Conservation (phyloP, 208 protist genomes). For the Crithidia mellificae region DNA sequence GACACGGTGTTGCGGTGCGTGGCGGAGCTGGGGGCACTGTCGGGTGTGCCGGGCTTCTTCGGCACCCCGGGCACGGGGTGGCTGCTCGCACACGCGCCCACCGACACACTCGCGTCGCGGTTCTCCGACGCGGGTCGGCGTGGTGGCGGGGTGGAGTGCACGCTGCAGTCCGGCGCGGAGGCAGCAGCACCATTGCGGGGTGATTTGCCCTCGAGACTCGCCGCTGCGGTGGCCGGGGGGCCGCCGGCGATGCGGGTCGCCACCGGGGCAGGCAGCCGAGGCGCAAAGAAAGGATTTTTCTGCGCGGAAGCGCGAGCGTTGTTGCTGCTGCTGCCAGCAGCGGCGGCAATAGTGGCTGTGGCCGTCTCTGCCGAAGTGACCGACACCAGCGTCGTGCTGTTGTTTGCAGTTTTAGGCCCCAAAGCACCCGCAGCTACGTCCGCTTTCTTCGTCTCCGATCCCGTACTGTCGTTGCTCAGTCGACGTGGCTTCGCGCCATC, state of each 20-base stretch:
- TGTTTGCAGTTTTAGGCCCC: no score
- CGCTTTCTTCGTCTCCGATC: not conserved
- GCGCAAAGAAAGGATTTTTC: not conserved
- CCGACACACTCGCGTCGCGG: not conserved
- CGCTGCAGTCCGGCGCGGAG: not conserved
- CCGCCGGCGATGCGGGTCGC: not conserved
- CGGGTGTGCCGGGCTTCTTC: not conserved
- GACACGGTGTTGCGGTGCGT: not conserved
- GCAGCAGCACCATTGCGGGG: no score
- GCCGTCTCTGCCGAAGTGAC: no score
- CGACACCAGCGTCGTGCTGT: not conserved
- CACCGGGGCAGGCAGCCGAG: not conserved
- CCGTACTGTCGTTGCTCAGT: not conserved
- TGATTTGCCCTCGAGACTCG: no score
- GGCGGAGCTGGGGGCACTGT: not conserved
- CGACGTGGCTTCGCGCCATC: not conserved
- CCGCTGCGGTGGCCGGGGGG: not conserved
- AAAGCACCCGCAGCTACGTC: not conserved
- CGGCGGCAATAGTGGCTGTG: no score
- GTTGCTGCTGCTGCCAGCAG: no score
- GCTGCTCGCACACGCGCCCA: not conserved
- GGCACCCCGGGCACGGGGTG: not conserved
- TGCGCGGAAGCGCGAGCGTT: no score
- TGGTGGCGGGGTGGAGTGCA: slow-evolving; percentile 3
- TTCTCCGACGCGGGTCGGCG: not conserved